A percentile compares a stretch with the other conserved stretches of the same genome.
These are phyloP conservation scores for Scedosporium apiospermum DNA, from an alignment of 2,329 filamentous ascomycete genomes.

Conservation along the genomic window DNA sequence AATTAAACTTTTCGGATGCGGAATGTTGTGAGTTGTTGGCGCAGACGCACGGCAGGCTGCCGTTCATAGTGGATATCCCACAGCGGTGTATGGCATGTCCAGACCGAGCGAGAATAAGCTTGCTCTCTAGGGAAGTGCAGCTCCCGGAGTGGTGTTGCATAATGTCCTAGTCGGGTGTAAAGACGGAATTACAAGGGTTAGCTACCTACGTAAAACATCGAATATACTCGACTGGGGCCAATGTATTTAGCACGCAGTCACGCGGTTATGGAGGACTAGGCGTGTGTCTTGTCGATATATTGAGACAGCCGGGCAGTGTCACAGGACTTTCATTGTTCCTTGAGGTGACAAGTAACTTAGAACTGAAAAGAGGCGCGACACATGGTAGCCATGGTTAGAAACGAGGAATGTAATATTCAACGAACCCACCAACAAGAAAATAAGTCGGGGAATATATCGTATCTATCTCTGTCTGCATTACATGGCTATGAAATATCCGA, in stretches of 20 bases:
- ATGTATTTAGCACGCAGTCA: constrained; percentile 17
- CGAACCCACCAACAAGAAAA: too few species aligned
- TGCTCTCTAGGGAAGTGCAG: constrained; percentile 35
- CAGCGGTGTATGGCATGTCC: constrained; percentile 40
- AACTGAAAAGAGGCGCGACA: too few species aligned
- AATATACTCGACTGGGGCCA: constrained; percentile 32
- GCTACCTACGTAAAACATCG: constrained; percentile 35
- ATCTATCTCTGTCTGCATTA: too few species aligned
- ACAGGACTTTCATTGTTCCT: too few species aligned
- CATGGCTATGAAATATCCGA: too few species aligned
- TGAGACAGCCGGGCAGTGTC: too few species aligned
- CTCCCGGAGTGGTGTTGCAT: constrained; percentile 31
- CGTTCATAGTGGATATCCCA: constrained; percentile 42
- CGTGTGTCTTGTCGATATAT: too few species aligned
- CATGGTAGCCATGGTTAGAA: too few species aligned
- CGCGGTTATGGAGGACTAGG: too few species aligned
- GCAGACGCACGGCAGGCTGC: constrained; percentile 29
- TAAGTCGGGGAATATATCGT: too few species aligned
- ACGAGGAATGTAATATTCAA: too few species aligned
- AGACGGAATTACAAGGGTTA: constrained; percentile 20
- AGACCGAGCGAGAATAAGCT: constrained; percentile 27
- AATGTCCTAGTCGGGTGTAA: constrained; percentile 29
- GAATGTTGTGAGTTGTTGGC: constrained; percentile 39
- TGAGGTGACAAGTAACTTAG: too few species aligned
- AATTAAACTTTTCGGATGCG: constrained; percentile 26